Conservation (phyloP, 2,329 filamentous ascomycete genomes). For the Dothidotthia symphoricarpi region DNA sequence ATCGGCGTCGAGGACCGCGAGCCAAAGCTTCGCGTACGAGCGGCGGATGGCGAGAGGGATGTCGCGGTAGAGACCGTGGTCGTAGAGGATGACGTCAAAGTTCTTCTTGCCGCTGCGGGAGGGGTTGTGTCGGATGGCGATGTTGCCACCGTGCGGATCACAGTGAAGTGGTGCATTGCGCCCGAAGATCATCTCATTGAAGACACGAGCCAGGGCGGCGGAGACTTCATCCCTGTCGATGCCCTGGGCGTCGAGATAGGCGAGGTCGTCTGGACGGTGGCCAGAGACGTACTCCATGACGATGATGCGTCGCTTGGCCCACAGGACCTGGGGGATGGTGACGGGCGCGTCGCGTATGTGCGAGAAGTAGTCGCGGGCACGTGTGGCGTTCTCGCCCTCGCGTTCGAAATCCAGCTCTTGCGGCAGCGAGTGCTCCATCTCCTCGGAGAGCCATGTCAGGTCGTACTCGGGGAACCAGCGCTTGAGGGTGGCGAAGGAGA, state of each 20-base stretch:
- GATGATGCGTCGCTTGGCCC: slow-evolving; percentile 83
- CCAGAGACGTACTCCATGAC: slow-evolving; percentile 95
- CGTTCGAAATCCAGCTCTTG: slow-evolving; percentile 86
- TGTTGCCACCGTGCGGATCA: slow-evolving; percentile 94
- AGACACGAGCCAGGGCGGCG: slow-evolving; percentile 82
- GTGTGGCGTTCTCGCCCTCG: slow-evolving; percentile 80
- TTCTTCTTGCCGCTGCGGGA: slow-evolving; percentile 61
- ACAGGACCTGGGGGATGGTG: slow-evolving; percentile 84
- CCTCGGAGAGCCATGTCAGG: slow-evolving; percentile 88
- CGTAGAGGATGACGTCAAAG: slow-evolving; percentile 94
- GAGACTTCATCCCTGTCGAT: slow-evolving; percentile 97
- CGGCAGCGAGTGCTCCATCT: slow-evolving; percentile 88
- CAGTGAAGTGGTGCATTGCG: slow-evolving; percentile 86
- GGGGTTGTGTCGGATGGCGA: slow-evolving; percentile 80
- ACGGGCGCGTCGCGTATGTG: slow-evolving; percentile 72
- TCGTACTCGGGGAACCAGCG: slow-evolving; percentile 97
- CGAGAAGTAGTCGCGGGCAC: slow-evolving; percentile 78
- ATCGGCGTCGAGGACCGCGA: slow-evolving; percentile 89
- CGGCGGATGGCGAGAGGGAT: slow-evolving; percentile 76
- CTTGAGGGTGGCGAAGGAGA: slow-evolving; percentile 87
- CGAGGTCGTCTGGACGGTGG: slow-evolving; percentile 81
- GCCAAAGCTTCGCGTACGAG: slow-evolving; percentile 95
- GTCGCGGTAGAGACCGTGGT: slow-evolving; percentile 93
- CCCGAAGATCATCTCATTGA: slow-evolving; percentile 99
- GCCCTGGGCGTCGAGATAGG: slow-evolving; percentile 76